These are phyloP conservation scores for Kregervanrija pseudodelftensis DNA, from an alignment of 805 yeast genomes.

Conservation along the genomic window DNA sequence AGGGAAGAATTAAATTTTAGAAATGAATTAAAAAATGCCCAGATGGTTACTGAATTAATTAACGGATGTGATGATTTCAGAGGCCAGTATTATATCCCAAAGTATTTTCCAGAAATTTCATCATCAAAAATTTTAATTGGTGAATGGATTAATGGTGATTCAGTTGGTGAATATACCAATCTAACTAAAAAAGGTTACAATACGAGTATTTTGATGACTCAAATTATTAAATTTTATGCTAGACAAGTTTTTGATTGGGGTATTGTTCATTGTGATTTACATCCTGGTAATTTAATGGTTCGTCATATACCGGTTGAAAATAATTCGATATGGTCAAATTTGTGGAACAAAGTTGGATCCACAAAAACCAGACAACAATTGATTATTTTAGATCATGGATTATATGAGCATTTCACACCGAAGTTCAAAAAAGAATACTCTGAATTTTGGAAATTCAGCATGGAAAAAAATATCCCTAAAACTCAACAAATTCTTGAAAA, in stretches of 20 bases:
- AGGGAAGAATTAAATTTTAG: slow-evolving; percentile 55
- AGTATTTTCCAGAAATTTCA: slow-evolving; percentile 37
- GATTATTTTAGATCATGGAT: slow-evolving; percentile 70
- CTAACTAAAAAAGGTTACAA: slow-evolving; percentile 35
- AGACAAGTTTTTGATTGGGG: slow-evolving; percentile 63
- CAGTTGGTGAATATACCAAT: slow-evolving; percentile 40
- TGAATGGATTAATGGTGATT: slow-evolving; percentile 74
- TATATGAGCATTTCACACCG: slow-evolving; percentile 49
- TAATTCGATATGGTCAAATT: not conserved
- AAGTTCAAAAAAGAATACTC: slow-evolving; percentile 51
- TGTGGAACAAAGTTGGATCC: slow-evolving; percentile 2
- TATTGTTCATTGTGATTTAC: slow-evolving; percentile 68
- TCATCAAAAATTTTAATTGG: slow-evolving; percentile 48
- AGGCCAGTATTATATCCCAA: slow-evolving; percentile 47
- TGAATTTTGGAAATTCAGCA: slow-evolving; percentile 55
- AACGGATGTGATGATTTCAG: slow-evolving; percentile 33
- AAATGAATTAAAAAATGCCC: slow-evolving; percentile 49
- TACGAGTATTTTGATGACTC: slow-evolving; percentile 36
- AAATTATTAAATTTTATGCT: slow-evolving; percentile 44
- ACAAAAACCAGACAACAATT: slow-evolving; percentile 39
- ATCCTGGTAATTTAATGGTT: slow-evolving; percentile 70
- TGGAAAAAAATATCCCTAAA: slow-evolving; percentile 42
- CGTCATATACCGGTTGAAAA: slow-evolving; percentile 26
- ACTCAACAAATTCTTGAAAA: slow-evolving; percentile 39
- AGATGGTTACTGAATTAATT: slow-evolving; percentile 32